Conservation (phyloP, 75 land plant genomes). For the Pinus taeda region DNA sequence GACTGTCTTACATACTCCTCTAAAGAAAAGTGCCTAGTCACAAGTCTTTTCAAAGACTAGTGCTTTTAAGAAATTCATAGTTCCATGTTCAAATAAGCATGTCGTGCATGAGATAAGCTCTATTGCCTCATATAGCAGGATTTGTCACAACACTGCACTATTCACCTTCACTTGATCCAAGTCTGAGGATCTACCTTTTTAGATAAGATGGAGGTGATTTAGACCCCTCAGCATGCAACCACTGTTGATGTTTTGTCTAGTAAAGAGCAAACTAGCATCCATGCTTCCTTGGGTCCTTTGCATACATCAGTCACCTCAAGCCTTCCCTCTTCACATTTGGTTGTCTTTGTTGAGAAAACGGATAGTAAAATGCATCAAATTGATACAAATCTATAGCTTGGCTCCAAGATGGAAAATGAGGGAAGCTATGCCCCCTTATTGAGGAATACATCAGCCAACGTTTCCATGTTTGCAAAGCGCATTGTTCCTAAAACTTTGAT, state of each 20-base stretch:
- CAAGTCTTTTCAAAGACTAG: conserved; percentile 19
- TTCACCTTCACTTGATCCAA: conserved; percentile 26
- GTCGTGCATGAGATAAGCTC: conserved; percentile 74
- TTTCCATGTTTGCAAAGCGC: too few relatives aligned
- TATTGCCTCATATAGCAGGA: conserved; percentile 58
- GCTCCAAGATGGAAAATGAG: neutral
- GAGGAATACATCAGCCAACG: too few relatives aligned
- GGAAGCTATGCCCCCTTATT: neutral
- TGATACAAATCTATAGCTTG: too few relatives aligned
- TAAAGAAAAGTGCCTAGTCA: conserved; percentile 14
- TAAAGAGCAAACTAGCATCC: neutral
- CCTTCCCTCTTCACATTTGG: too few relatives aligned
- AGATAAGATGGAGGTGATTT: conserved; percentile 1
- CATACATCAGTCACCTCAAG: too few relatives aligned
- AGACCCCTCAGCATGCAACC: too few relatives aligned
- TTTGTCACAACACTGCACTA: conserved; percentile 32
- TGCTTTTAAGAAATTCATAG: conserved; percentile 42
- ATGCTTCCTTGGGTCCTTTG: too few relatives aligned
- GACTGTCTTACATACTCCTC: conserved; percentile 9
- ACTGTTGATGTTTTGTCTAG: too few relatives aligned
- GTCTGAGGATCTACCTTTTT: conserved; percentile 12
- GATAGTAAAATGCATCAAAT: too few relatives aligned
- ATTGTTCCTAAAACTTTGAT: too few relatives aligned
- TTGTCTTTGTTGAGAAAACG: too few relatives aligned
- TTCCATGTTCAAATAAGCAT: conserved; percentile 52